phyloP scores from a whole-genome alignment of 257 asterid species.

The Nicotiana tabacum region DNA sequence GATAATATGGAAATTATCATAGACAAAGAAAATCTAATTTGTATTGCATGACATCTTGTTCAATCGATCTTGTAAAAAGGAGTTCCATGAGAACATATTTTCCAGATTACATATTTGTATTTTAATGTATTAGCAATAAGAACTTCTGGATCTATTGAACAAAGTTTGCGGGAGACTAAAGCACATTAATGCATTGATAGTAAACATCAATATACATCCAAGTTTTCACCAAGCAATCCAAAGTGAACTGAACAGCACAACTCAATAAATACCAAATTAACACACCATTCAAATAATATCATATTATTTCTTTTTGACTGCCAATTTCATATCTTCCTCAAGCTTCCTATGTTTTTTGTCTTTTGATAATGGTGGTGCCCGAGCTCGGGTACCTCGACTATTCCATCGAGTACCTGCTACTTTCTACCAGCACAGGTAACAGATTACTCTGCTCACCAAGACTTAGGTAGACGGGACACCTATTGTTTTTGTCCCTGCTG shows the following conservation, averaged over 20 bases:
- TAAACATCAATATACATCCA: background rate
- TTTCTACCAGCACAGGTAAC: too few relatives aligned
- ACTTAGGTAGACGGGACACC: too few relatives aligned
- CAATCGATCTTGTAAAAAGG: background rate
- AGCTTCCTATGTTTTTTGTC: too few relatives aligned
- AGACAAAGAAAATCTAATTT: background rate
- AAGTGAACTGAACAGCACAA: background rate
- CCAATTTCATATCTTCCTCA: too few relatives aligned
- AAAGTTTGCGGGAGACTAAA: background rate
- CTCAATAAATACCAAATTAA: background rate
- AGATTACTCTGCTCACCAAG: too few relatives aligned
- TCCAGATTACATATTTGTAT: background rate
- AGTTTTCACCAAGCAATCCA: background rate
- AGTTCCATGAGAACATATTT: background rate
- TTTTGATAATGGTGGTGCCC: too few relatives aligned
- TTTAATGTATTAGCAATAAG: background rate
- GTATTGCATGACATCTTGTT: background rate
- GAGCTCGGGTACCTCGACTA: too few relatives aligned
- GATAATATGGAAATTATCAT: background rate
- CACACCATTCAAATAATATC: too few relatives aligned
- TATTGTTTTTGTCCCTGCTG: too few relatives aligned
- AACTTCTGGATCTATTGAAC: background rate
- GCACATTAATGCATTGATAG: background rate
- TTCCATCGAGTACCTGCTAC: too few relatives aligned
- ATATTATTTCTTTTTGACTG: too few relatives aligned